A percentile compares a stretch with the other conserved stretches of the same genome.
Evolutionary conservation across 106 monocot genomes (phyloP).

Genomic region (Dendrobium nobile): DNA sequence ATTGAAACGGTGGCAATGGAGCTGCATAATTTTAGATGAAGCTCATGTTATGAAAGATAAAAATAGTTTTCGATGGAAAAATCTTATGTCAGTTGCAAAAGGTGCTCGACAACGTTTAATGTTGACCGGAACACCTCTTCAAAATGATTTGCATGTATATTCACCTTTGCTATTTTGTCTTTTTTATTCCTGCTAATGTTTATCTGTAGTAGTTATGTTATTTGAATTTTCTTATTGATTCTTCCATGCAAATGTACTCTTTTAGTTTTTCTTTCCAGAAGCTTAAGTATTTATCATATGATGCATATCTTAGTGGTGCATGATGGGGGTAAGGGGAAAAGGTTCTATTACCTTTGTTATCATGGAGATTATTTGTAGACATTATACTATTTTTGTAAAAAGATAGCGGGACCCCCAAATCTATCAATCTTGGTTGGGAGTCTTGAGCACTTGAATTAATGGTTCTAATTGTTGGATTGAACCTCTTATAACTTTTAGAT

Average conservation of each 20-base stretch:
- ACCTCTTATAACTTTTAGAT: too few species aligned
- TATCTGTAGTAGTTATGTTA: neutral
- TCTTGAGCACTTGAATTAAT: too few species aligned
- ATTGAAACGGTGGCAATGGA: slow-evolving; percentile 81
- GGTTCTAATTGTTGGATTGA: too few species aligned
- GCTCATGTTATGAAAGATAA: slow-evolving; percentile 98
- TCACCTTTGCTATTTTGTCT: neutral
- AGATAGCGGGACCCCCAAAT: too few species aligned
- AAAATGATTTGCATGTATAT: slow-evolving; percentile 95
- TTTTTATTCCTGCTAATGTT: neutral
- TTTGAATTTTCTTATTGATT: neutral
- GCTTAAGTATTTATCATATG: neutral
- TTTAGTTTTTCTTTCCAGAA: neutral
- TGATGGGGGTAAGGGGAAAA: neutral
- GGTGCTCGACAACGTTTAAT: slow-evolving; percentile 76
- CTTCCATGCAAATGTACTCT: neutral
- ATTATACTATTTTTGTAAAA: too few species aligned
- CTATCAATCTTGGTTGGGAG: too few species aligned
- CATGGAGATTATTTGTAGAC: neutral
- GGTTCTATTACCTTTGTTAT: neutral
- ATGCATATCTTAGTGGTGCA: neutral
- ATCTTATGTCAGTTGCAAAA: slow-evolving; percentile 80
- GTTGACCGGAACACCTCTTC: slow-evolving; percentile 98
- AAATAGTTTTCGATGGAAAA: slow-evolving; percentile 90
- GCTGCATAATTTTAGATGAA: slow-evolving; percentile 95